Conservation (phyloP, 805 yeast species). For the Torulaspora quercuum region DNA sequence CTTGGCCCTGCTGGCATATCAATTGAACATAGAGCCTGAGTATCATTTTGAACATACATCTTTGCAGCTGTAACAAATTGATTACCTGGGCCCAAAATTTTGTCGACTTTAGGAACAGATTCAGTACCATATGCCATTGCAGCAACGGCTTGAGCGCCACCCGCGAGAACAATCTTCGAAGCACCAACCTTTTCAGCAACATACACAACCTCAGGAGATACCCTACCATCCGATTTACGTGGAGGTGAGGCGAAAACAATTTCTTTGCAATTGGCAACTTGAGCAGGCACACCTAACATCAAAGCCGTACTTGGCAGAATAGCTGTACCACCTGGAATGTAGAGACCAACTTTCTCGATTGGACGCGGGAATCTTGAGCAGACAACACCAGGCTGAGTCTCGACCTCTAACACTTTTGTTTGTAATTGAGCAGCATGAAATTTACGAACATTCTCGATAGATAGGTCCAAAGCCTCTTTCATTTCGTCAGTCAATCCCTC, state of each 20-base stretch:
- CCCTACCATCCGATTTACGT: slow-evolving; percentile 74
- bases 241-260: slow-evolving; percentile 96
- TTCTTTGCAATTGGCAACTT: slow-evolving; percentile 94
- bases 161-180: slow-evolving; percentile 83
- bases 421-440: slow-evolving; percentile 94
- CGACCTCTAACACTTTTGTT: slow-evolving; percentile 68
- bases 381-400: slow-evolving; percentile 88
- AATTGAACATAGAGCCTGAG: slow-evolving; percentile 89
- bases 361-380: slow-evolving; percentile 96
- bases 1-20: slow-evolving; percentile 99
- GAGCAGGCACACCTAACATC: slow-evolving; percentile 98
- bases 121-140: slow-evolving; percentile 99
- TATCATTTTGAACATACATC: slow-evolving; percentile 94
- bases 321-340: slow-evolving; percentile 99
- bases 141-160: slow-evolving; percentile 99
- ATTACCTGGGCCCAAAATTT: slow-evolving; percentile 97
- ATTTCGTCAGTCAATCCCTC: slow-evolving; percentile 66
- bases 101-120: slow-evolving; percentile 87
- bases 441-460: slow-evolving; percentile 80
- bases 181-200: slow-evolving; percentile 97
- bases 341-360: slow-evolving; percentile 89
- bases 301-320: slow-evolving; percentile 95
- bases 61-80: slow-evolving; percentile 99
- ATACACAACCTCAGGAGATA: slow-evolving; percentile 95
- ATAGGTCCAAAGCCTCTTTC: slow-evolving; percentile 81